Evolutionary conservation across 768 basidiomycete species (phyloP), one percentile per base, ranked within the genome.

Genomic region (Pleurotus giganteus): DNA sequence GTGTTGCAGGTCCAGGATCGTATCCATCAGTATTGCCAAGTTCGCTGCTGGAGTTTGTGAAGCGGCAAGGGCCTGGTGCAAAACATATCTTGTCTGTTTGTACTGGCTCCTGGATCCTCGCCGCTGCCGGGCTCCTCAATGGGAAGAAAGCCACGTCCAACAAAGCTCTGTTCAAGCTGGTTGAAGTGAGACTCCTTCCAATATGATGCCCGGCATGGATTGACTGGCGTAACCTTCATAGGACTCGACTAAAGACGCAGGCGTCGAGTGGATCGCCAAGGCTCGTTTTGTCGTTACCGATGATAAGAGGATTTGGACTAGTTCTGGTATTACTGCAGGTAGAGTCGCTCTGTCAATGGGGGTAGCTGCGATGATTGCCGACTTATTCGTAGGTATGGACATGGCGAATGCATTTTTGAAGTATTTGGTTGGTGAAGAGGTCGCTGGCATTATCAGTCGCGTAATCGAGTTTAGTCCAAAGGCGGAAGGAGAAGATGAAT

Each of bases 71-170:
- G 8, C 67, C 64, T 8, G 57, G 56, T 23, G 68, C 64, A 2
- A 66, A 66, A 55, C 69, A 74, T 51, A 58, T 73, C 19, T 58
- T 72, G 37, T 63, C 67, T 17, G 71, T 74, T 4, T 74, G 73
- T 56, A 66, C 62, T 15, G 72, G 71, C 6, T 53, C 68, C 2
- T 63, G 61, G 58, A 56, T 70, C 31, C 64, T 74, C 2, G 73
- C 71, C 2, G 54, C 55, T 1, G 61, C 69, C 1, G 73, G 72
- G 0, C 43, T 71, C 1, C 62, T 74, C 9, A 55, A 66, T 1
- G 73, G 72, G 0, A 68, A 66, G 47, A 58, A 63, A 8, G 74
- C 74, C 24, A 75, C 73, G 6, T 72, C 72, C 13, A 74, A 72
- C 61, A 75, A 75, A 57, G 43, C 61, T 4, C 36, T 49, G 5